Base-by-base conservation (phyloP, 2,329 filamentous ascomycete genomes). In the Sarocladiaceae sp. region DNA sequence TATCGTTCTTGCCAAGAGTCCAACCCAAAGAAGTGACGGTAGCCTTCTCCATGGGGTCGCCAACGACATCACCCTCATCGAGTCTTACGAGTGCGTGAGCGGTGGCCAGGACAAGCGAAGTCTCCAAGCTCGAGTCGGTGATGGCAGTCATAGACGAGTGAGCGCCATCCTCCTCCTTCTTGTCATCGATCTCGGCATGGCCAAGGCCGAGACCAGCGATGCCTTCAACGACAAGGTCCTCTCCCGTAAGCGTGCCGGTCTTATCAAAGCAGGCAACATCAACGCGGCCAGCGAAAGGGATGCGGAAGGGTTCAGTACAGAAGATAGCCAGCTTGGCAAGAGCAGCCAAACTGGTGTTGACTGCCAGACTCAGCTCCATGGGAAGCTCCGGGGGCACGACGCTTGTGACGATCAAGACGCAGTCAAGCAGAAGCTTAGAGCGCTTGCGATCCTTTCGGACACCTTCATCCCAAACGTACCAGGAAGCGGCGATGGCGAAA, bases 391-490 rank as follows among this genome's bases (percentile, higher is more conserved):
- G 93, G n/a, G 93, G 93, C 1, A 98, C 93, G 47, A 98, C 93
- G 60, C 89, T 96, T 32, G 93, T 98, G 56, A 98, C 81, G 57
- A 98, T 98, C 63, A 98, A 83, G 65, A 98, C 80, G 61, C 94
- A 98, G 69, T 98, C 94, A 44, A 98, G 80, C 47, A 98, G 78
- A 31, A 98, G 80, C 78, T 98, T 98, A 37, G 91, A 97, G 52
- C 93, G 84, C 73, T 98, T 97, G 61, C 93, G 85, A 59, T 97
- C 91, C 69, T 86, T 89, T 61, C 79, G 78, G 45, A 98, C 91
- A 70, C 93, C 94, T 66, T 98, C 91, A 50, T 90, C 81, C 93
- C 93, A 98, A 48, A 98, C 93, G 63, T 98, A 98, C 90, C 93
- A 96, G 11, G 93, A 95, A 43, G 93, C 93, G 45, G 93, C 94